Conservation (phyloP, 352 stramenopile genomes). For the Phytophthora capsici region DNA sequence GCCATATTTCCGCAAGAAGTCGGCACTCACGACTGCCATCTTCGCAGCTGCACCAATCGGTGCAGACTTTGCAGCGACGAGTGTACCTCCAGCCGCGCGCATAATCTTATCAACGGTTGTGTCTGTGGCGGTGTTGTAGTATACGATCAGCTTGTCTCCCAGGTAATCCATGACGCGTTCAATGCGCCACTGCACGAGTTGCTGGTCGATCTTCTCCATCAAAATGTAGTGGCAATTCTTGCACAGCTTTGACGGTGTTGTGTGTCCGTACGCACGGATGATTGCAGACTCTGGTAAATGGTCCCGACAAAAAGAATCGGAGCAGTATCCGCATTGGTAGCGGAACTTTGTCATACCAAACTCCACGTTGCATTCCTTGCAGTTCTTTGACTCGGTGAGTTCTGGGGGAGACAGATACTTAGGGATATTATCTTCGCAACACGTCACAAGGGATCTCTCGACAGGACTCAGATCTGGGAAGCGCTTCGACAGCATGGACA, state of each 20-base stretch:
- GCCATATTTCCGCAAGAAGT: constrained; percentile 88
- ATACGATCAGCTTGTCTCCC: constrained; percentile 62
- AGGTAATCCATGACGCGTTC: constrained; percentile 86
- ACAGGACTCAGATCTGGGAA: constrained; percentile 80
- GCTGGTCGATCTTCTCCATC: constrained; percentile 76
- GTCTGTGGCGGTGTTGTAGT: constrained; percentile 82
- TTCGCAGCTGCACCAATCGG: constrained; percentile 84
- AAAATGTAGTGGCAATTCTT: constrained; percentile 76
- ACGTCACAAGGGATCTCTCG: constrained; percentile 76
- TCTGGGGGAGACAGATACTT: constrained; percentile 70
- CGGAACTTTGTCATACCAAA: constrained; percentile 88
- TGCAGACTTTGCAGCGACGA: constrained; percentile 77
- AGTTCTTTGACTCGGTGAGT: constrained; percentile 60
- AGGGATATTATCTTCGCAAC: constrained; percentile 58
- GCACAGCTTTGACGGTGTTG: constrained; percentile 65
- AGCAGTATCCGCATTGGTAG: constrained; percentile 86
- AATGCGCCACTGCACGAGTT: constrained; percentile 80
- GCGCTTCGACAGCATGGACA: constrained; percentile 77
- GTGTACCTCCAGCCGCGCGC: constrained; percentile 77
- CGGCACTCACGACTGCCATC: constrained; percentile 84
- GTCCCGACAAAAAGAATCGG: constrained; percentile 79
- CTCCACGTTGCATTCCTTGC: constrained; percentile 70
- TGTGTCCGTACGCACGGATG: constrained; percentile 75
- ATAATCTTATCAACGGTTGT: constrained; percentile 88
- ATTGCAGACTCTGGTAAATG: constrained; percentile 64